A percentile compares a stretch with the other conserved stretches of the same genome.
Conservation (phyloP, 2,329 filamentous ascomycete species). For the Drechslerella coelobrocha region DNA sequence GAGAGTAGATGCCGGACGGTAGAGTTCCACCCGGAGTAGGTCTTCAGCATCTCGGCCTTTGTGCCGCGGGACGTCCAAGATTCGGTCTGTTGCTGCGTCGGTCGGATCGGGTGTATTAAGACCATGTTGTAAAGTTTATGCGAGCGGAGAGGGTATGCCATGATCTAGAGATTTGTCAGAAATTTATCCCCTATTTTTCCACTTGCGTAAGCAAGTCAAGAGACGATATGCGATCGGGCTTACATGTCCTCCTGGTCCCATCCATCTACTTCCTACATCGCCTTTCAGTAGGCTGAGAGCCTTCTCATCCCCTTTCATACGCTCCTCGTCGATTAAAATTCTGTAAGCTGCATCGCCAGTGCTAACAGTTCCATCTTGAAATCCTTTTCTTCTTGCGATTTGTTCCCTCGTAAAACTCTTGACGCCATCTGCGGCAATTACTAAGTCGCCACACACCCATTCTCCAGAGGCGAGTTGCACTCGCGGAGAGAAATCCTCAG, state of each 20-base stretch:
- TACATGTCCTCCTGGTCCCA: conserved; percentile 50
- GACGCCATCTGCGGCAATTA: conserved; percentile 64
- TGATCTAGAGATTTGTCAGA: conserved; percentile 58
- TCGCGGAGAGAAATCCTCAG: conserved; percentile 25
- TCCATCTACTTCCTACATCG: conserved; percentile 40
- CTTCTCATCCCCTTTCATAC: conserved; percentile 61
- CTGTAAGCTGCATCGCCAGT: conserved; percentile 68
- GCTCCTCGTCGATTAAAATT: conserved; percentile 62
- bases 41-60: conserved; percentile 50
- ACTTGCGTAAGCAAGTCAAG: neutral
- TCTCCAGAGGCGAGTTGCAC: conserved; percentile 53
- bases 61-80: conserved; percentile 59
- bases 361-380: conserved; percentile 60
- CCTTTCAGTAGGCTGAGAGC: conserved; percentile 65
- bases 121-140: conserved; percentile 49
- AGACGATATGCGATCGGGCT: conserved; percentile 1
- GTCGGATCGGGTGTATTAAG: conserved; percentile 44
- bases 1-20: conserved; percentile 49
- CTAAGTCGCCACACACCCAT: conserved; percentile 59
- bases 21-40: conserved; percentile 49
- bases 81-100: conserved; percentile 59
- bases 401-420: conserved; percentile 61
- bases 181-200: conserved; percentile 1
- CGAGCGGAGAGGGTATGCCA: conserved; percentile 42
- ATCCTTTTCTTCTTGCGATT: conserved; percentile 59